phyloP scores from a whole-genome alignment of 768 basidiomycete genomes.

The Trametes villosa region DNA sequence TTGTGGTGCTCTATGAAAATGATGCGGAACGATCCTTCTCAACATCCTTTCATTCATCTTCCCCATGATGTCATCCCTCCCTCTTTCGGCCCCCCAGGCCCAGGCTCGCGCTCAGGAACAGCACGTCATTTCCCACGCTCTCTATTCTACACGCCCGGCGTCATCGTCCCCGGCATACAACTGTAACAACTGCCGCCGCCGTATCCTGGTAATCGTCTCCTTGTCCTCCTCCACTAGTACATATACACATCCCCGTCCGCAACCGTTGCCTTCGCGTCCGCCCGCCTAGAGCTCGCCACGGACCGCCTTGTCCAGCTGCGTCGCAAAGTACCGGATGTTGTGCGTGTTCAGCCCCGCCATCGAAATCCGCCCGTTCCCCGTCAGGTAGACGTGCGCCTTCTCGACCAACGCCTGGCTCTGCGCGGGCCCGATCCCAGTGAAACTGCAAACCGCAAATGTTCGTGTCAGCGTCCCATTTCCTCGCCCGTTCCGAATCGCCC shows the following conservation, averaged over 20 bases:
- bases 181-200: constrained; percentile 2
- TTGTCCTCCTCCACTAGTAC: not conserved
- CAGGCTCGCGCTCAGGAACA: constrained; percentile 20
- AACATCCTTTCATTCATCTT: constrained; percentile 21
- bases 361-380: constrained; percentile 86
- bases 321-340: constrained; percentile 81
- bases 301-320: constrained; percentile 68
- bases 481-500: constrained; percentile 2
- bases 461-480: constrained; percentile 24
- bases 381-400: constrained; percentile 84
- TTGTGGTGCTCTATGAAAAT: constrained; percentile 25
- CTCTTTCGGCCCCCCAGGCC: constrained; percentile 13
- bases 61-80: constrained; percentile 29
- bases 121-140: constrained; percentile 31
- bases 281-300: constrained; percentile 45
- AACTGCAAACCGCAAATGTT: constrained; percentile 48
- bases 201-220: not conserved
- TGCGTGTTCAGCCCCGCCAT: constrained; percentile 89
- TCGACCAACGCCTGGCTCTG: constrained; percentile 74
- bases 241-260: not conserved
- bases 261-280: not conserved
- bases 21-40: constrained; percentile 25
- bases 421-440: constrained; percentile 73
- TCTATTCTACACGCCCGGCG: constrained; percentile 18
- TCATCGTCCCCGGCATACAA: not conserved